Evolutionary conservation across 1,284 basidiomycete genomes (phyloP).

Genomic region (Cutaneotrichosporon sp.): DNA sequence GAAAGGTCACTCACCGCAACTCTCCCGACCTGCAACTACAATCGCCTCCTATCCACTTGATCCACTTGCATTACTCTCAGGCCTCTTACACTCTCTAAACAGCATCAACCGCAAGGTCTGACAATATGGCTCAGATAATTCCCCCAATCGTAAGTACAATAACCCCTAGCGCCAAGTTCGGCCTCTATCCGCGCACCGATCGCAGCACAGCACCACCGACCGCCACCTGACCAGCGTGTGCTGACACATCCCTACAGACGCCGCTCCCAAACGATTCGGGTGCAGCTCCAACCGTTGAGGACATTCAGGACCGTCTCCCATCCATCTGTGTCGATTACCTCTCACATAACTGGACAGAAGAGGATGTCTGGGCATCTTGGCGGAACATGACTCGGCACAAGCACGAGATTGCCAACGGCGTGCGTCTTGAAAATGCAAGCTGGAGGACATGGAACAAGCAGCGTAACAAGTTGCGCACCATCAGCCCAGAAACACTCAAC

Average conservation of each 20-base stretch:
- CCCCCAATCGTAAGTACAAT: constrained; percentile 35
- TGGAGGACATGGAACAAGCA: constrained; percentile 99
- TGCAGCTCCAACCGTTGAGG: constrained; percentile 51
- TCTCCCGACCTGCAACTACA: not conserved
- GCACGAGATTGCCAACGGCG: constrained; percentile 95
- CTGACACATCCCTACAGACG: constrained; percentile 28
- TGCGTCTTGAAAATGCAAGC: constrained; percentile 91
- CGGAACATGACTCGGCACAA: constrained; percentile 97
- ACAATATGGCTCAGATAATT: constrained; percentile 45
- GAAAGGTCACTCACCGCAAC: not conserved
- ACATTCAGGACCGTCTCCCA: constrained; percentile 54
- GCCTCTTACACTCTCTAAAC: too few species aligned
- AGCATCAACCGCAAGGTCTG: too few species aligned
- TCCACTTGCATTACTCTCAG: not conserved
- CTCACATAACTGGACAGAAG: constrained; percentile 94
- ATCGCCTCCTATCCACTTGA: not conserved
- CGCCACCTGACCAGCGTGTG: not conserved
- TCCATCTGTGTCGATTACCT: constrained; percentile 62
- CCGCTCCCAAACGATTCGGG: constrained; percentile 46
- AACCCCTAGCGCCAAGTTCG: not conserved
- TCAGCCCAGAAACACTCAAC: constrained; percentile 95
- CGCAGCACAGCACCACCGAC: not conserved
- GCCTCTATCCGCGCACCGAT: not conserved
- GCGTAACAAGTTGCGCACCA: constrained; percentile 89
- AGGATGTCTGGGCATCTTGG: constrained; percentile 98